These are phyloP conservation scores for Sechiopsis laciniata DNA, from an alignment of 306 rosid genomes.

Conservation along the genomic window DNA sequence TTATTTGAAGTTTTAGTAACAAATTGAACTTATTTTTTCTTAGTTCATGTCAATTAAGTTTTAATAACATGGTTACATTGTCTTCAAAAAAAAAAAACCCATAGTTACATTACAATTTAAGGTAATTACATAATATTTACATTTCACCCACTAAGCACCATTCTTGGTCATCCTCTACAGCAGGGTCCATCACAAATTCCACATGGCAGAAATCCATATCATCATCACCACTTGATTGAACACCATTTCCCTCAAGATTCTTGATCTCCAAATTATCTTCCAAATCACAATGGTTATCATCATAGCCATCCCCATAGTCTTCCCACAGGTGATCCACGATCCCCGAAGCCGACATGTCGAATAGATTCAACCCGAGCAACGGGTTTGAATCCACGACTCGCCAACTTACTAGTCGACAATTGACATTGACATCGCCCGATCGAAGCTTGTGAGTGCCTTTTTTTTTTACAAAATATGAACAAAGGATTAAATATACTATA, in stretches of 20 bases:
- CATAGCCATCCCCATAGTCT: conserved; percentile 21
- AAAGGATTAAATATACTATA: neutral
- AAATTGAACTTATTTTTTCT: too few species aligned
- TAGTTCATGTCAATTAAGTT: too few species aligned
- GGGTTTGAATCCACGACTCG: conserved; percentile 28
- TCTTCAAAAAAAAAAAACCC: too few species aligned
- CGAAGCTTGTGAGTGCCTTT: conserved; percentile 41
- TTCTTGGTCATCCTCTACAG: conserved; percentile 37
- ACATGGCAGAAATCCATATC: conserved; percentile 32
- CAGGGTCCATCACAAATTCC: conserved; percentile 29
- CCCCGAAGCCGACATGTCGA: conserved; percentile 33
- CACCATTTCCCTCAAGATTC: neutral
- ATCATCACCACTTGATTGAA: neutral
- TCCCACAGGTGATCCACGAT: conserved; percentile 33
- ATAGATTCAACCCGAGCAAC: conserved; percentile 16
- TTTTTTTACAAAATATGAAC: neutral
- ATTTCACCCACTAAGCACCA: conserved; percentile 46
- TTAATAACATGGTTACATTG: too few species aligned
- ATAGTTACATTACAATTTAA: too few species aligned
- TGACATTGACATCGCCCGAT: conserved; percentile 23
- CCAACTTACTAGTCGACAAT: conserved; percentile 29
- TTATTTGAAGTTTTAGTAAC: too few species aligned
- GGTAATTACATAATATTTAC: neutral
- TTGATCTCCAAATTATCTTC: neutral
- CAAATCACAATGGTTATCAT: neutral